Base-by-base conservation (phyloP, 345 rosid species). In the Litchi chinensis region DNA sequence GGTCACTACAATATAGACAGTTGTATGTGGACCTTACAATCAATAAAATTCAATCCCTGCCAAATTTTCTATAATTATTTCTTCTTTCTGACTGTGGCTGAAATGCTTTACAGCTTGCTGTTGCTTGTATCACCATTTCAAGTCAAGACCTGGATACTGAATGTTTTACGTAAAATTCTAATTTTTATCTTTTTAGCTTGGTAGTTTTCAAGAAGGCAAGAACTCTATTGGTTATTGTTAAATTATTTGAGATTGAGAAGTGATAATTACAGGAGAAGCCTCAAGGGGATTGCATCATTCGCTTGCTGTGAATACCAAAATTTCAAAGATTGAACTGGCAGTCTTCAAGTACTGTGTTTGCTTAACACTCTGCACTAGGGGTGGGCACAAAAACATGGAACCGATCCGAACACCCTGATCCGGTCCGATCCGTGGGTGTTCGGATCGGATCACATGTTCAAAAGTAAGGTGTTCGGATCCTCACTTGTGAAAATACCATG, bases 311-410 rank as follows among this genome's bases (percentile, higher is more conserved):
- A 50, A 0, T 9, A 60, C 54, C 37, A 60, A 28, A 40, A 74
- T 7, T 22, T 62, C 68, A 62, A 41, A n/a, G 39, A 21, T 22
- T 41, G n/a, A 74, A 16, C 77, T 54, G 65, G 52, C 67, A 56
- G 59, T 73, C 77, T 28, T 44, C 39, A 22, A 41, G 68, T 37
- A 71, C 39, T 32, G 10, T 24, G n/a, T 7, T 11, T 24, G n/a
- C 2, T 19, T 65, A 32, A 8, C 43, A 4, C 2, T 72, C 16
- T 54, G 5, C 59, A 9, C n/a, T 65, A n/a, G n/a, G n/a, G n/a
- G n/a, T n/a, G n/a, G n/a, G n/a, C n/a, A n/a, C n/a, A n/a, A n/a
- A n/a, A n/a, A n/a, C n/a, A n/a, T n/a, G n/a, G n/a, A n/a, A n/a
- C n/a, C n/a, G n/a, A n/a, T n/a, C n/a, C n/a, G n/a, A n/a, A n/a